These are phyloP conservation scores for Monilinia aucupariae DNA, from an alignment of 2,329 filamentous ascomycete genomes.

Conservation along the genomic window DNA sequence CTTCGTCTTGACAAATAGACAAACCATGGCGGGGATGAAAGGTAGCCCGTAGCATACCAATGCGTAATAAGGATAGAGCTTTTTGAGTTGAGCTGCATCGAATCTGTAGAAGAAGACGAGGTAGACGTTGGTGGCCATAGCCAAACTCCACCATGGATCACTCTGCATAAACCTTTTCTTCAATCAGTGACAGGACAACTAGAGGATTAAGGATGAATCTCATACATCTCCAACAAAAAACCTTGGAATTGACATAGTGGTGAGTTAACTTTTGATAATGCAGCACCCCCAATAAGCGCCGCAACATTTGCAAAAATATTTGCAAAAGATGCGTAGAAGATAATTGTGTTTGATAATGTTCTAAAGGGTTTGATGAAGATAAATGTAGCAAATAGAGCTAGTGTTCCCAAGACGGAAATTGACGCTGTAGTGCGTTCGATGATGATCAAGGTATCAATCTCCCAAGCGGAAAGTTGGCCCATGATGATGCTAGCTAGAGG, in stretches of 20 bases:
- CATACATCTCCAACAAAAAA: conserved; percentile 72
- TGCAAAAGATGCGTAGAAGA: conserved; percentile 56
- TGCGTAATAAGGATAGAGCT: conserved; percentile 51
- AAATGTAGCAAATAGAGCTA: conserved; percentile 69
- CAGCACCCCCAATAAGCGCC: conserved; percentile 50
- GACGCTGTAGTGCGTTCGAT: conserved; percentile 66
- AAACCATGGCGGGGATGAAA: conserved; percentile 48
- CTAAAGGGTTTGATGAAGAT: conserved; percentile 62
- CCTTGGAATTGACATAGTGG: conserved; percentile 63
- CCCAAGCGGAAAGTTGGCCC: conserved; percentile 22
- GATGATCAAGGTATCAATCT: conserved; percentile 51
- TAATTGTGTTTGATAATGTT: conserved; percentile 69
- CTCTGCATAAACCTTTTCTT: conserved; percentile 47
- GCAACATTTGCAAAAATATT: conserved; percentile 55
- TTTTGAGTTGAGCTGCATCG: conserved; percentile 44
- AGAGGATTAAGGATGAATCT: conserved; percentile 47
- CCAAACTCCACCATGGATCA: conserved; percentile 51
- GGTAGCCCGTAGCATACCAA: conserved; percentile 52
- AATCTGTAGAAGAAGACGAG: conserved; percentile 54
- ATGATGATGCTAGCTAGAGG: conserved; percentile 13
- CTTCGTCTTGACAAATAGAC: conserved; percentile 45
- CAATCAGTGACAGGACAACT: conserved; percentile 47
- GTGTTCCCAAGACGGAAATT: conserved; percentile 62
- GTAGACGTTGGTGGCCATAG: conserved; percentile 58
- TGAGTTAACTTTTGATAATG: conserved; percentile 27